These are phyloP conservation scores for Lolium rigidum DNA, from an alignment of 176 grass and related monocot genomes.

Conservation along the genomic window DNA sequence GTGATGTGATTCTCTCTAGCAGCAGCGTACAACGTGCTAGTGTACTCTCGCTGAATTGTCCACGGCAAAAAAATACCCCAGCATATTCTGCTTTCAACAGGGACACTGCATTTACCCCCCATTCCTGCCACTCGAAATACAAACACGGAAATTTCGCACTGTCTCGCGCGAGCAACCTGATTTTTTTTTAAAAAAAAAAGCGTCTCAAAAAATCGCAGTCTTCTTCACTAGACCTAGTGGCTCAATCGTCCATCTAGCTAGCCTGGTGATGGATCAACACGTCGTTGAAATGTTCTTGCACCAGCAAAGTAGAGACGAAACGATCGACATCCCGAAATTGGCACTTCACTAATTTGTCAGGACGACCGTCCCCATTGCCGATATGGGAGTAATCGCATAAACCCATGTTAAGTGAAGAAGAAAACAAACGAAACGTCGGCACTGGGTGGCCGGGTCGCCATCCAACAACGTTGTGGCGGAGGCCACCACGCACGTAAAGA, in stretches of 20 bases:
- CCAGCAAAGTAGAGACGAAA: neutral
- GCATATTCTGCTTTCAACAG: no score
- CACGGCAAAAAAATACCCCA: no score
- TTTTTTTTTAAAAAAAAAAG: neutral
- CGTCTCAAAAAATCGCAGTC: neutral
- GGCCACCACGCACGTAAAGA: neutral
- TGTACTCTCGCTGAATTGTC: no score
- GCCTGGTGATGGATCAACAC: neutral
- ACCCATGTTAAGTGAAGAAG: neutral
- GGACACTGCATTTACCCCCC: no score
- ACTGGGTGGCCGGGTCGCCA: neutral
- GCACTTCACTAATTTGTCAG: neutral
- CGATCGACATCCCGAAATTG: neutral
- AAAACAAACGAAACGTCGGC: slow-evolving; percentile 14
- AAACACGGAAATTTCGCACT: neutral
- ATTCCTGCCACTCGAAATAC: no score
- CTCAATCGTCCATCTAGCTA: neutral
- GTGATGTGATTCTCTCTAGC: no score
- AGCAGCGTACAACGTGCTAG: no score
- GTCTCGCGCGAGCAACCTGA: neutral
- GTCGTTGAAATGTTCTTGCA: neutral
- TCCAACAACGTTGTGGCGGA: slow-evolving; percentile 6
- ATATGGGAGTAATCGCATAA: no score
- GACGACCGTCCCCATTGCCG: neutral
- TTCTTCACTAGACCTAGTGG: neutral